Conservation (phyloP, 1,284 basidiomycete genomes). For the Inonotus hispidus region DNA sequence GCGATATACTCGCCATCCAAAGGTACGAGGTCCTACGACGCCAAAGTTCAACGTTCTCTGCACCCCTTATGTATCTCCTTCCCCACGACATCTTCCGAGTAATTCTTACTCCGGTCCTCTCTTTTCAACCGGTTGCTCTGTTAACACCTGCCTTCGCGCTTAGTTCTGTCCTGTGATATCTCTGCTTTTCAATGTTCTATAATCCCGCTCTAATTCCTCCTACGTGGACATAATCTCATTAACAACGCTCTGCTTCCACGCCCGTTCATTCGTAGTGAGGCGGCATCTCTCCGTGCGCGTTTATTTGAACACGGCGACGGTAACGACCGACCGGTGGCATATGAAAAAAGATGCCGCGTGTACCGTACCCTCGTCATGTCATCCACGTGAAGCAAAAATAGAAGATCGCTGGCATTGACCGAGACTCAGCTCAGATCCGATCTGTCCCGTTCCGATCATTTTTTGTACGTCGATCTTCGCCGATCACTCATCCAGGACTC, state of each 20-base stretch:
- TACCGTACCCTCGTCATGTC: no score
- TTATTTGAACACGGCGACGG: no score
- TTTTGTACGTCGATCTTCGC: not conserved
- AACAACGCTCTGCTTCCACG: not conserved
- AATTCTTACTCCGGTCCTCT: not conserved
- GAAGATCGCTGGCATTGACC: not conserved
- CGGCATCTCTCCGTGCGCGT: no score
- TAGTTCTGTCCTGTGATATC: not conserved
- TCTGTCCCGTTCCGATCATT: not conserved
- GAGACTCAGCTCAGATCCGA: not conserved
- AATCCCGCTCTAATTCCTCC: slow-evolving; percentile 1
- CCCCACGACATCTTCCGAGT: not conserved
- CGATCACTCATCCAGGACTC: not conserved
- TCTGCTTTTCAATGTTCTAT: not conserved
- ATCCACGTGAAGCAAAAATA: not conserved
- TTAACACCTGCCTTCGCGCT: not conserved
- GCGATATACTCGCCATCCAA: not conserved
- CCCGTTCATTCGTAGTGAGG: not conserved
- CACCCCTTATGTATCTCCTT: not conserved
- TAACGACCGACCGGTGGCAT: no score
- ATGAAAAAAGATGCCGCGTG: no score
- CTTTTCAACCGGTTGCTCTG: not conserved
- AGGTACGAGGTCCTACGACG: not conserved
- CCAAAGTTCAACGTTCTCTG: not conserved
- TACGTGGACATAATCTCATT: not conserved